Base-by-base conservation (phyloP, 441 rosid species). In the Bruguiera hainesii region DNA sequence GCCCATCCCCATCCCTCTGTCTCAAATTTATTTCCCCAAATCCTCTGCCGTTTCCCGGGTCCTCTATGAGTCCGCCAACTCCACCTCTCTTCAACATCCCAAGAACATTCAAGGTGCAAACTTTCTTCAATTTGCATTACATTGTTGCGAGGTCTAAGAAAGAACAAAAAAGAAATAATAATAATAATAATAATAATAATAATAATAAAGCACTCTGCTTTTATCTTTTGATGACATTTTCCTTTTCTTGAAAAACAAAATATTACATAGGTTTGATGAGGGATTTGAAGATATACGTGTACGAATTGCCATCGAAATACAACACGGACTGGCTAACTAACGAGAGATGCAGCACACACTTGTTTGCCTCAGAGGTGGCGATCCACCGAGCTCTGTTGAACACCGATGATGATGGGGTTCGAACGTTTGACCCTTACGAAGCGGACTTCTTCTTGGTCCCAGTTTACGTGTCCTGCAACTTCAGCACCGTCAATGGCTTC, bases 361-460 rank as follows among this genome's bases (percentile, higher is more conserved):
- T 93, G 76, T 93, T 93, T 49, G 98, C 97, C 15, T 81, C 98
- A 2, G 98, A 93, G 78, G 98, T 93, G 8, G 96, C 98, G 13
- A 82, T 94, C 13, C 99, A 94, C 73, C 80, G 66, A 59, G 96
- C 98, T 0, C 53, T 91, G 7, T 73, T 83, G 30, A 82, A 76
- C 75, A 82, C 79, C 68, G 81, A 85, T 61, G 86, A 84, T 2
- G 18, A 3, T 42, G 48, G 48, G 48, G 56, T 84, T 18, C 76
- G 96, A 70, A 89, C 99, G 0, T 61, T 83, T n/a, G 89, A 94
- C 74, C 97, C 99, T 0, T 78, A 83, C 63, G 85, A 89, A 66
- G 99, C 98, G 0, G 98, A 94, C 72, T 93, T 93, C 73, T 91
- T 88, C 88, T 85, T 89, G 31, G 92, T 93, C 15, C 97, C 98